Conservation (phyloP, 148 eudicot genomes). For the Diospyros kaki region DNA sequence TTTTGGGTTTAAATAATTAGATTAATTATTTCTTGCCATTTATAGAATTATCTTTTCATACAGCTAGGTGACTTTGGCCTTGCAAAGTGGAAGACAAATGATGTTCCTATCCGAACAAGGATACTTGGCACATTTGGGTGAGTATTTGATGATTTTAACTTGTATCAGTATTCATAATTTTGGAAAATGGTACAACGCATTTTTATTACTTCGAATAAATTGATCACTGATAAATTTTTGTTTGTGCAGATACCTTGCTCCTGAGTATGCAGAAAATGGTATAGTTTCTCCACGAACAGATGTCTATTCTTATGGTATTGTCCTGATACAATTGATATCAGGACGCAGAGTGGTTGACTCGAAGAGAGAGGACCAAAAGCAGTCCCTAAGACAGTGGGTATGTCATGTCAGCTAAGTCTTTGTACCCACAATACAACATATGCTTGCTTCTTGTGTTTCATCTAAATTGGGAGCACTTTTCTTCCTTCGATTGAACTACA, state of each 20-base stretch:
- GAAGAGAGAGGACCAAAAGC: conserved; percentile 21
- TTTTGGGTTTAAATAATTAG: not conserved
- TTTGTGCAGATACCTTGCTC: conserved; percentile 39
- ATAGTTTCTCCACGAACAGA: conserved; percentile 39
- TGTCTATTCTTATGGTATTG: conserved; percentile 40
- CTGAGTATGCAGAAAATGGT: conserved; percentile 43
- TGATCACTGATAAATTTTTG: not conserved
- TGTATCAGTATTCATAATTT: not conserved
- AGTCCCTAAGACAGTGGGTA: conserved; percentile 44
- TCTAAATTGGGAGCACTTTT: not conserved
- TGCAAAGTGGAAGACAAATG: conserved; percentile 41
- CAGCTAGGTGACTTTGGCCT: conserved; percentile 53
- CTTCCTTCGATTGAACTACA: not conserved
- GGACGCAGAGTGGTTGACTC: conserved; percentile 33
- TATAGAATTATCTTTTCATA: conserved; percentile 1
- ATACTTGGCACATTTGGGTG: conserved; percentile 48
- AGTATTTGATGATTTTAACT: conserved; percentile 4
- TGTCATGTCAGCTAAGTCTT: not conserved
- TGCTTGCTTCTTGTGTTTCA: not conserved
- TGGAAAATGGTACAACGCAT: no score
- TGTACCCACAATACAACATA: not conserved
- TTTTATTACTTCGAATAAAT: not conserved
- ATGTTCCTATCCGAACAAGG: conserved; percentile 30
- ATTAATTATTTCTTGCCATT: not conserved
- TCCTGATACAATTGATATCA: conserved; percentile 41